A percentile compares a stretch with the other conserved stretches of the same genome.
Evolutionary conservation across 495 filamentous ascomycete species (phyloP).

Genomic region (Tuber magnatum): DNA sequence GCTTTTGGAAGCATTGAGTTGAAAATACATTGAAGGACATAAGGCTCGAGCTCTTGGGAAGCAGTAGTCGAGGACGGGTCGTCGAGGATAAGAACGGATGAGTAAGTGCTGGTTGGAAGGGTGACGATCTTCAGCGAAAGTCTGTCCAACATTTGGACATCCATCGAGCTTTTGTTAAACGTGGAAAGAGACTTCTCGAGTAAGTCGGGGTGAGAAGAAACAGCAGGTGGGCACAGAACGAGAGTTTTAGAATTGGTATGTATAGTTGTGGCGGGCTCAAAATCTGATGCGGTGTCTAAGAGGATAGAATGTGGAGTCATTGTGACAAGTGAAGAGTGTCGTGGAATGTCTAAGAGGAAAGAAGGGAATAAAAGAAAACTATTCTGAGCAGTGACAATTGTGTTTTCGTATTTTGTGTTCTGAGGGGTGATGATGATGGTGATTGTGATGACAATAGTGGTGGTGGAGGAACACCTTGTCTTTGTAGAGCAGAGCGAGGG

Average conservation of each 20-base stretch:
- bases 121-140: conserved; percentile 72
- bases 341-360: neutral
- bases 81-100: conserved; percentile 74
- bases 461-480: neutral
- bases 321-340: conserved; percentile 14
- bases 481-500: neutral
- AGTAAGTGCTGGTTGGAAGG: conserved; percentile 71
- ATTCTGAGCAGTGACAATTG: neutral
- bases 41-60: conserved; percentile 51
- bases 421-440: neutral
- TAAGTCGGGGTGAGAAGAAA: conserved; percentile 59
- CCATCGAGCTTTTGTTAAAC: conserved; percentile 64
- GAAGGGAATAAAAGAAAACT: neutral
- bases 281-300: conserved; percentile 46
- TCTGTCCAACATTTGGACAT: conserved; percentile 97
- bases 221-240: conserved; percentile 66
- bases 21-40: conserved; percentile 63
- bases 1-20: conserved; percentile 57
- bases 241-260: conserved; percentile 50
- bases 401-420: neutral
- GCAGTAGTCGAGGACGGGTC: conserved; percentile 58
- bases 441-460: neutral
- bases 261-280: conserved; percentile 40
- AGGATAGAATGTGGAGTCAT: conserved; percentile 44
- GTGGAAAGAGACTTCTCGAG: conserved; percentile 53